Conservation (phyloP, 345 rosid species). For the Hirschfeldia incana region DNA sequence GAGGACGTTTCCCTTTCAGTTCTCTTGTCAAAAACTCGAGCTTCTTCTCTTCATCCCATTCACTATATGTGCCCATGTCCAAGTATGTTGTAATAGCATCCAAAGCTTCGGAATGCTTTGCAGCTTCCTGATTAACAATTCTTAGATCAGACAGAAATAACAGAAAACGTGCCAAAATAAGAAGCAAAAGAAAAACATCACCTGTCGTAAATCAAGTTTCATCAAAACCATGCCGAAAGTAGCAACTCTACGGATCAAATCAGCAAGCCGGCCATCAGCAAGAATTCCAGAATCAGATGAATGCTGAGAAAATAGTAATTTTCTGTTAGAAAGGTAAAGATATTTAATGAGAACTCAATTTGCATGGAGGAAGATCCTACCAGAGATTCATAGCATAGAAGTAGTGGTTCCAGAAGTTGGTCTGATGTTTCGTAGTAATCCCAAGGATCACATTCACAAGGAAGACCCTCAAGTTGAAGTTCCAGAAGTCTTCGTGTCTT, state of each 20-base stretch:
- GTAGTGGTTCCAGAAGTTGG: constrained; percentile 83
- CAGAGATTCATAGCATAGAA: constrained; percentile 86
- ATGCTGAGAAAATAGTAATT: constrained; percentile 52
- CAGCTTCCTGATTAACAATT: constrained; percentile 66
- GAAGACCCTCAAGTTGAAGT: constrained; percentile 89
- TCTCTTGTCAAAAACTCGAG: constrained; percentile 80
- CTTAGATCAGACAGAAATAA: background rate
- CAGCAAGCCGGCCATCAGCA: constrained; percentile 95
- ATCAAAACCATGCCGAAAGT: constrained; percentile 89
- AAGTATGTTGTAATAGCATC: constrained; percentile 84
- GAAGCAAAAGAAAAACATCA: constrained; percentile 20
- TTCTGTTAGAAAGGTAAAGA: background rate
- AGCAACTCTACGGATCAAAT: constrained; percentile 86
- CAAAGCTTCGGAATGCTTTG: constrained; percentile 79
- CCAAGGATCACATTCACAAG: constrained; percentile 76
- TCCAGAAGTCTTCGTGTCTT: constrained; percentile 78
- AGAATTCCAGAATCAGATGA: constrained; percentile 79
- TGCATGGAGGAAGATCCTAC: constrained; percentile 42
- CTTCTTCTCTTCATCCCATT: constrained; percentile 95
- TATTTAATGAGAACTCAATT: background rate
- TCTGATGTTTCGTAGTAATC: constrained; percentile 79
- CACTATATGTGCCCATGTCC: constrained; percentile 92
- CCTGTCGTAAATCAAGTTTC: constrained; percentile 99
- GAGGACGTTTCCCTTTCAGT: constrained; percentile 90
- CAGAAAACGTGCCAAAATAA: constrained; percentile 9